These are phyloP conservation scores for Takashimella tepidaria DNA, from an alignment of 1,284 basidiomycete genomes.

Conservation along the genomic window DNA sequence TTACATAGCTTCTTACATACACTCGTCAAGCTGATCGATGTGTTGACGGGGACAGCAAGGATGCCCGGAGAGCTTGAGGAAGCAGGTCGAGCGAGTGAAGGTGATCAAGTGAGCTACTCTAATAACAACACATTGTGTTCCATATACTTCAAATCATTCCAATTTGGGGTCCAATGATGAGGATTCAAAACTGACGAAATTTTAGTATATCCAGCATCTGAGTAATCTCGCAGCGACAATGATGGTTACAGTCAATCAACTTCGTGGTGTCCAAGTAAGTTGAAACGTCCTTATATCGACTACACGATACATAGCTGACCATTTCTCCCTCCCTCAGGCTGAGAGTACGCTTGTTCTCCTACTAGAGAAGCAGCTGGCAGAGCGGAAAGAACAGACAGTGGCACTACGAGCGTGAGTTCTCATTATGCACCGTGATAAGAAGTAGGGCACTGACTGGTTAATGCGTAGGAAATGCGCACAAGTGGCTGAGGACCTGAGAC, in stretches of 20 bases:
- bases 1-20: slow-evolving; percentile 44
- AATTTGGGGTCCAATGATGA: neutral
- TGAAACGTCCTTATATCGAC: too few species aligned
- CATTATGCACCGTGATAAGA: neutral
- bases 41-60: slow-evolving; percentile 34
- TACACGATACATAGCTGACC: slow-evolving; percentile 6
- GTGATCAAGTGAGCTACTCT: slow-evolving; percentile 40
- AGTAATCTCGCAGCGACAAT: slow-evolving; percentile 40
- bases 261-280: slow-evolving; percentile 32
- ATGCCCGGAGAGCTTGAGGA: slow-evolving; percentile 34
- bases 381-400: slow-evolving; percentile 30
- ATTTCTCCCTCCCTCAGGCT: slow-evolving; percentile 26
- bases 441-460: too few species aligned
- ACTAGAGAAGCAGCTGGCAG: slow-evolving; percentile 41
- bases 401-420: slow-evolving; percentile 25
- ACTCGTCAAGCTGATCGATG: slow-evolving; percentile 35
- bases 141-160: neutral
- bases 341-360: slow-evolving; percentile 43
- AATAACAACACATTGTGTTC: neutral
- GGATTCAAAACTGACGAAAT: slow-evolving; percentile 1
- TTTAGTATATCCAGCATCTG: slow-evolving; percentile 44
- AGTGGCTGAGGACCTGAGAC: neutral
- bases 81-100: slow-evolving; percentile 34
- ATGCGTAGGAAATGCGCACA: neutral
- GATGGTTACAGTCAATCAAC: slow-evolving; percentile 43